These are phyloP conservation scores for Coemansia nantahalensis DNA, from an alignment of 192 early-diverging fungal genomes.

Conservation along the genomic window DNA sequence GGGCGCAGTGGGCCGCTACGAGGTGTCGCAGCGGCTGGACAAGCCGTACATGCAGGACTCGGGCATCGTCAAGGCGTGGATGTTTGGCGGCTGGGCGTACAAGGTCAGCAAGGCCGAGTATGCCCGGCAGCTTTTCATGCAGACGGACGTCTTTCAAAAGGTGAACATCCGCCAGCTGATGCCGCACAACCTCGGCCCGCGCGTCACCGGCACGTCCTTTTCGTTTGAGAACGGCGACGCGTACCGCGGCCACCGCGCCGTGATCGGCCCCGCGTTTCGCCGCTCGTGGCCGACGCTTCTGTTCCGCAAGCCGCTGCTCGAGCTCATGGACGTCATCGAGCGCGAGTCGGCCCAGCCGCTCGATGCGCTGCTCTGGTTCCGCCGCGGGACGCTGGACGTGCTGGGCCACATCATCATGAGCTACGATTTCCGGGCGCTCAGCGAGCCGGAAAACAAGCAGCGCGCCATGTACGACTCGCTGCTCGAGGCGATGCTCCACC, in stretches of 20 bases:
- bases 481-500: slow-evolving; percentile 44
- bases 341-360: slow-evolving; percentile 30
- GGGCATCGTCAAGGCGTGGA: slow-evolving; percentile 51
- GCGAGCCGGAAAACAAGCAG: slow-evolving; percentile 47
- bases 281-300: slow-evolving; percentile 44
- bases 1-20: slow-evolving; percentile 38
- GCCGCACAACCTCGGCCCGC: slow-evolving; percentile 47
- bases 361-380: slow-evolving; percentile 39
- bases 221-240: slow-evolving; percentile 47
- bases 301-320: slow-evolving; percentile 38
- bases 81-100: slow-evolving; percentile 50
- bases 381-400: slow-evolving; percentile 57
- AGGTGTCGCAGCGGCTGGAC: slow-evolving; percentile 44
- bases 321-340: slow-evolving; percentile 47
- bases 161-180: slow-evolving; percentile 41
- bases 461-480: slow-evolving; percentile 50
- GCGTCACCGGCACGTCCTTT: slow-evolving; percentile 42
- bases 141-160: slow-evolving; percentile 49
- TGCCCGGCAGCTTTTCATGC: slow-evolving; percentile 48
- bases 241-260: slow-evolving; percentile 49
- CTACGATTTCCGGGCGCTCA: slow-evolving; percentile 55
- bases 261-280: slow-evolving; percentile 53
- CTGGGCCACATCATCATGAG: slow-evolving; percentile 57
- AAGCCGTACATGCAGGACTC: slow-evolving; percentile 19
- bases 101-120: slow-evolving; percentile 47